Evolutionary conservation across 2,329 filamentous ascomycete species (phyloP).

Genomic region (Sporothrix dimorphospora): DNA sequence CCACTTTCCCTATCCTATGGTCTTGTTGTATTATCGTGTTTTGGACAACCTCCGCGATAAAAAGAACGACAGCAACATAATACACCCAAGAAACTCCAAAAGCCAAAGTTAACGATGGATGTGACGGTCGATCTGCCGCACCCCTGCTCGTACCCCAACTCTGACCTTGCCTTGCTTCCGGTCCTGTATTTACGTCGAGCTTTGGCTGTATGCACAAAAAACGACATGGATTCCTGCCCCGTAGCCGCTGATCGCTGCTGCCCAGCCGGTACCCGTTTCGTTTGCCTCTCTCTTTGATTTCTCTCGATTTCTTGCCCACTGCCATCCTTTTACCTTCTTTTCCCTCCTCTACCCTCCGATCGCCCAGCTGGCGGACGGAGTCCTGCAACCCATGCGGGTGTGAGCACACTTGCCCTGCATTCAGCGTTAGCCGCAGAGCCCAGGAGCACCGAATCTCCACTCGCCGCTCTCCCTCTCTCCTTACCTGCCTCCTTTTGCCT

Average conservation of each 20-base stretch:
- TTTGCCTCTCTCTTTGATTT: too few relatives aligned
- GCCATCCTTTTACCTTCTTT: background rate
- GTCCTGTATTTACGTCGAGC: background rate
- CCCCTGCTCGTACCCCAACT: background rate
- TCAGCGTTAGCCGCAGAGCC: background rate
- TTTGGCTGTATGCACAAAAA: background rate
- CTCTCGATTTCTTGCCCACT: background rate
- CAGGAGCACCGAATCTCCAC: background rate
- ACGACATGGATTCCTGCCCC: background rate
- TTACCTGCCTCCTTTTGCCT: background rate
- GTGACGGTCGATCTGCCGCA: constrained; percentile 7
- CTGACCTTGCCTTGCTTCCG: background rate
- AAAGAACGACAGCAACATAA: too few relatives aligned
- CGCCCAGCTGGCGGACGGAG: background rate
- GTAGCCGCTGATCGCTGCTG: background rate
- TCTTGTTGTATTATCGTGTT: too few relatives aligned
- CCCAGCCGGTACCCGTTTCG: background rate
- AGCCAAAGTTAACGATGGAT: background rate
- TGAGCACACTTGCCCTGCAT: background rate
- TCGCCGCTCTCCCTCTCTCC: background rate
- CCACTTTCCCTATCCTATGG: background rate
- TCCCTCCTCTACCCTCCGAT: background rate
- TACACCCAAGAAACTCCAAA: background rate
- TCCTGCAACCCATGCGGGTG: background rate
- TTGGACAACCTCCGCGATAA: too few relatives aligned